Conservation (phyloP, 306 rosid genomes). For the Casuarina glauca region DNA sequence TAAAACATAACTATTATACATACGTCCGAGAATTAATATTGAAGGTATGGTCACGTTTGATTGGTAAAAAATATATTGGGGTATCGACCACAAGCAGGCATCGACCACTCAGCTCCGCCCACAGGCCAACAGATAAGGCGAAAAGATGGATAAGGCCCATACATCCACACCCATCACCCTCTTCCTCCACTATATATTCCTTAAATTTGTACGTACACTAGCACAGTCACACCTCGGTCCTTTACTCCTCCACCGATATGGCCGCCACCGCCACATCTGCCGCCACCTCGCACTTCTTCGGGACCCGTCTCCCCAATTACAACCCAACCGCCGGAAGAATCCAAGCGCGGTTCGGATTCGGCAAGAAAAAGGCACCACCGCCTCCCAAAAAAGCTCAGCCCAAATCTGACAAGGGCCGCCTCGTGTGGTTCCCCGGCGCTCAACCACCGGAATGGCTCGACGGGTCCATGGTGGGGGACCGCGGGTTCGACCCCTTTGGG, state of each 20-base stretch:
- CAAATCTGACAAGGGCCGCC: slow-evolving; percentile 31
- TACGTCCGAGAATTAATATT: no score
- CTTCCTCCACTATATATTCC: neutral
- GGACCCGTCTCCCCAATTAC: slow-evolving; percentile 34
- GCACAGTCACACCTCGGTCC: neutral
- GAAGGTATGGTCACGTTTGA: no score
- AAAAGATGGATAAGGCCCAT: slow-evolving; percentile 37
- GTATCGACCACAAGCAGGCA: slow-evolving; percentile 19
- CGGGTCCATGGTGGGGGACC: slow-evolving; percentile 59
- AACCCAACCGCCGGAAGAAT: slow-evolving; percentile 30
- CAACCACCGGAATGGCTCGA: slow-evolving; percentile 77
- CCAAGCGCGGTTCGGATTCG: slow-evolving; percentile 47
- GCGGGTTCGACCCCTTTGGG: slow-evolving; percentile 74
- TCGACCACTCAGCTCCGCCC: slow-evolving; percentile 26
- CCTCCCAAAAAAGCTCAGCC: slow-evolving; percentile 38
- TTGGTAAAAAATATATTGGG: slow-evolving; percentile 9
- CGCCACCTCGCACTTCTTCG: slow-evolving; percentile 56
- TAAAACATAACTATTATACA: no score
- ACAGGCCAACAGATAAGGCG: slow-evolving; percentile 53
- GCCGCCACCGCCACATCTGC: slow-evolving; percentile 42
- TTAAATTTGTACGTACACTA: slow-evolving; percentile 14
- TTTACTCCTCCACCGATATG: slow-evolving; percentile 24
- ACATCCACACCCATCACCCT: slow-evolving; percentile 29
- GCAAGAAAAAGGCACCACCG: slow-evolving; percentile 32
- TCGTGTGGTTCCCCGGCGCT: slow-evolving; percentile 63